These are phyloP conservation scores for Chenopodium quinoa DNA, from an alignment of 148 eudicot genomes.

Conservation along the genomic window DNA sequence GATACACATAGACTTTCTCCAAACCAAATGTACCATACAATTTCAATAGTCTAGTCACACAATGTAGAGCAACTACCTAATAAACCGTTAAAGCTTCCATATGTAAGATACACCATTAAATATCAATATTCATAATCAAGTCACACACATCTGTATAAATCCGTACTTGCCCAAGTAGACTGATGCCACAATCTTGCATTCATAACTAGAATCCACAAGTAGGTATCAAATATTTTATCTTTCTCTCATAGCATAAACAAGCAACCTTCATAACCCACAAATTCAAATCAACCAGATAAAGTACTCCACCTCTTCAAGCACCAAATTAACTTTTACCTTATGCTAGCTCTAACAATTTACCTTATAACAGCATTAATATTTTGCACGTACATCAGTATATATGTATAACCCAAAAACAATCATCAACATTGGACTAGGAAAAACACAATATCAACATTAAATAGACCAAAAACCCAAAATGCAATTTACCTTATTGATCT, in stretches of 20 bases:
- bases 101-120: not conserved
- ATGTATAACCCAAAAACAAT: too few species aligned
- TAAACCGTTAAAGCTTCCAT: not conserved
- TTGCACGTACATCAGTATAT: not conserved
- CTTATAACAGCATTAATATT: not conserved
- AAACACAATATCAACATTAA: not conserved
- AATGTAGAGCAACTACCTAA: not conserved
- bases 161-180: not conserved
- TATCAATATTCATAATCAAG: not conserved
- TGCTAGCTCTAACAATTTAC: not conserved
- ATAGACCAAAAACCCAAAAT: not conserved
- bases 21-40: not conserved
- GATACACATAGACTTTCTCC: not conserved
- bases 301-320: not conserved
- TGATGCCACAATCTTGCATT: not conserved
- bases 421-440: not conserved
- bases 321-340: not conserved
- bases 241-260: not conserved
- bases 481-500: constrained; percentile 54
- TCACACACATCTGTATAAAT: not conserved
- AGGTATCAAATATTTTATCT: too few species aligned
- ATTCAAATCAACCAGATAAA: not conserved
- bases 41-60: not conserved
- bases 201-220: too few species aligned
- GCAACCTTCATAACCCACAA: not conserved